These are phyloP conservation scores for Microthlaspi erraticum DNA, from an alignment of 345 rosid species.

Conservation along the genomic window DNA sequence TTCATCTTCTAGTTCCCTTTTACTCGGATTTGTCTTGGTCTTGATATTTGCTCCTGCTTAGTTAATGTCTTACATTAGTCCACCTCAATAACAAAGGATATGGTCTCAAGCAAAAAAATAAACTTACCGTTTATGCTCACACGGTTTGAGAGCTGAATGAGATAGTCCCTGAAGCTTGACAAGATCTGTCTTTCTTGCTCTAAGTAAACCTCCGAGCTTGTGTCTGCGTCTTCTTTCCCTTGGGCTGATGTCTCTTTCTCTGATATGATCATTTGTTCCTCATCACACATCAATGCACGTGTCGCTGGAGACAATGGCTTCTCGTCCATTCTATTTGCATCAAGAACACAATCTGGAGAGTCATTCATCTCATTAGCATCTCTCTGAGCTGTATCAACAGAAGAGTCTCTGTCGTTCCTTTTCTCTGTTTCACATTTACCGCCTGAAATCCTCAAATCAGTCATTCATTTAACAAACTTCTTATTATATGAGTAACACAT, in stretches of 20 bases:
- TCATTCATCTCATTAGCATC: slow-evolving; percentile 40
- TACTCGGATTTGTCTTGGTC: slow-evolving; percentile 11
- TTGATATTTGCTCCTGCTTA: slow-evolving; percentile 30
- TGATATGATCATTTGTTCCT: slow-evolving; percentile 48
- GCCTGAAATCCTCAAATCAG: slow-evolving; percentile 26
- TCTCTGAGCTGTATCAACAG: slow-evolving; percentile 36
- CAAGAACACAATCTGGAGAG: slow-evolving; percentile 38
- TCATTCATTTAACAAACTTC: slow-evolving; percentile 8
- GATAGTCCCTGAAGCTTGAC: slow-evolving; percentile 57
- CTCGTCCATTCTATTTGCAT: slow-evolving; percentile 38
- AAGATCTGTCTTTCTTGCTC: slow-evolving; percentile 63
- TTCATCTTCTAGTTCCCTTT: slow-evolving; percentile 27
- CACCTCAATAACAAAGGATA: slow-evolving; percentile 3
- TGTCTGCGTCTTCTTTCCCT: slow-evolving; percentile 38
- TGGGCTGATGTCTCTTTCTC: slow-evolving; percentile 38
- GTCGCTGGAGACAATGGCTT: slow-evolving; percentile 58
- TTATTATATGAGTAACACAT: slow-evolving; percentile 15
- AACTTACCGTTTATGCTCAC: slow-evolving; percentile 59
- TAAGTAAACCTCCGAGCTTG: slow-evolving; percentile 50
- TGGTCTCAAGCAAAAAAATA: not conserved
- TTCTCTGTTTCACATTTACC: slow-evolving; percentile 26
- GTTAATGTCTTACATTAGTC: not conserved
- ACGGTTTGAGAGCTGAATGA: slow-evolving; percentile 53
- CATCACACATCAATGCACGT: slow-evolving; percentile 71
- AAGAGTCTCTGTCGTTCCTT: slow-evolving; percentile 27